A percentile compares a stretch with the other conserved stretches of the same genome.
phyloP scores from a whole-genome alignment of 768 basidiomycete genomes.

The Lactarius sp. region DNA sequence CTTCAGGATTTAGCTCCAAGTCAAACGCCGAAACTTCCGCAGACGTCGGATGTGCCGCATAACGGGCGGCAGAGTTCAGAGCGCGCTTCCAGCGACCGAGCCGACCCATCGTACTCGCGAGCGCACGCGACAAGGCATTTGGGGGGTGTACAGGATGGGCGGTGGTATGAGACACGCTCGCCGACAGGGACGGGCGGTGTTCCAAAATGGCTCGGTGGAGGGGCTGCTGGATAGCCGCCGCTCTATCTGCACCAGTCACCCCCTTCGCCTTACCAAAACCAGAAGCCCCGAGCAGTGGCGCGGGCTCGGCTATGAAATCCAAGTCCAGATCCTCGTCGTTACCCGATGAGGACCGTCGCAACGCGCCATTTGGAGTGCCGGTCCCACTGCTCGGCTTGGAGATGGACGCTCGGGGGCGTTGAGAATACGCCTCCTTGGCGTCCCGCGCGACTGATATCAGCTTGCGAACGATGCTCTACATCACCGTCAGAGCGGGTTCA shows the following conservation, averaged over 20 bases:
- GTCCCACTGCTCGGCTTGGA: slow-evolving; percentile 32
- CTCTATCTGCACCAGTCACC: slow-evolving; percentile 14
- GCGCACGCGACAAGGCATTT: slow-evolving; percentile 63
- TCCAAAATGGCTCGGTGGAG: slow-evolving; percentile 48
- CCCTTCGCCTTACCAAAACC: slow-evolving; percentile 22
- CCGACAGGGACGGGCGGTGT: slow-evolving; percentile 38
- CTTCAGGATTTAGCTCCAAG: slow-evolving; percentile 53
- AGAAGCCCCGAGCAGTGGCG: slow-evolving; percentile 23
- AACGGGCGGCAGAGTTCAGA: slow-evolving; percentile 46
- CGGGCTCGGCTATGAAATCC: slow-evolving; percentile 61
- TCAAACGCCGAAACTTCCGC: slow-evolving; percentile 66
- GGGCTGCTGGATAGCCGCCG: slow-evolving; percentile 53
- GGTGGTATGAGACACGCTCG: slow-evolving; percentile 38
- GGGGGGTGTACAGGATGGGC: slow-evolving; percentile 49
- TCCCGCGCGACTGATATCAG: slow-evolving; percentile 81
- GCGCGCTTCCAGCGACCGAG: slow-evolving; percentile 81
- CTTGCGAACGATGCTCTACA: slow-evolving; percentile 72
- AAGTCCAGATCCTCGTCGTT: slow-evolving; percentile 70
- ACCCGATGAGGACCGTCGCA: slow-evolving; percentile 39
- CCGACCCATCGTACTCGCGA: slow-evolving; percentile 78
- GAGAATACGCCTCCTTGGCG: slow-evolving; percentile 59
- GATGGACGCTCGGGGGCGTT: slow-evolving; percentile 29
- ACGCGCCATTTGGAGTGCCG: slow-evolving; percentile 8
- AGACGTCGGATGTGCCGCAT: slow-evolving; percentile 30
- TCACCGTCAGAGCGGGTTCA: slow-evolving; percentile 15